Evolutionary conservation across 2,329 filamentous ascomycete species (phyloP), one percentile per base, ranked within the genome.

Genomic region (Colletotrichum filicis): DNA sequence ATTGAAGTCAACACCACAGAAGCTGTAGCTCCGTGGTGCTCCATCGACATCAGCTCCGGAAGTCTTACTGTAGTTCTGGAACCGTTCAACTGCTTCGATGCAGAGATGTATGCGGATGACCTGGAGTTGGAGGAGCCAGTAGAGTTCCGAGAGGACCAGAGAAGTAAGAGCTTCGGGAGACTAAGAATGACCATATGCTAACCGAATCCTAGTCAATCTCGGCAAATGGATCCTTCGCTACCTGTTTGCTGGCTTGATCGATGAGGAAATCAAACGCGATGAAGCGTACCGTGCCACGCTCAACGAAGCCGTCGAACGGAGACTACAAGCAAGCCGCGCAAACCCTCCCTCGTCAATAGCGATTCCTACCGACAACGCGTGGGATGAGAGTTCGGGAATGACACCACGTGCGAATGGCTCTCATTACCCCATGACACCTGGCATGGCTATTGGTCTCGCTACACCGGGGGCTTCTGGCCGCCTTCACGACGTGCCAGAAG

Each of bases 151-250:
- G 96, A 98, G 78, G 97, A 99, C 78, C 96, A 98, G 84, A 91
- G 97, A 84, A 97, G 94, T 96, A 88, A 79, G 92, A 22, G 22
- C 7, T 35, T 60, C 26, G 57, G 32, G 16, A 8, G 7, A 49
- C 8, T 8, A 0, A 26, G 35, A 2, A 8, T 4, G 16, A 30
- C 8, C 49, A n/a, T 5, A 46, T 12, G 19, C 35, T 65, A 22
- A 63, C 57, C 7, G 22, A 1, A 1, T 16, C n/a, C 30, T 75
- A 97, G 94, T 98, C 82, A 98, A 98, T 79, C 91, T 98, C 58
- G 97, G 97, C 9, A 98, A 97, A 86, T 99, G 97, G 97, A 91
- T 98, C 58, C 85, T 99, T 73, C 91, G 97, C 42, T 97, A 98
- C 82, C 88, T 99, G 0, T 99, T 99, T 83, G 92, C 93, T 11